Base-by-base conservation (phyloP, 495 filamentous ascomycete genomes). In the Tuber calosporum region DNA sequence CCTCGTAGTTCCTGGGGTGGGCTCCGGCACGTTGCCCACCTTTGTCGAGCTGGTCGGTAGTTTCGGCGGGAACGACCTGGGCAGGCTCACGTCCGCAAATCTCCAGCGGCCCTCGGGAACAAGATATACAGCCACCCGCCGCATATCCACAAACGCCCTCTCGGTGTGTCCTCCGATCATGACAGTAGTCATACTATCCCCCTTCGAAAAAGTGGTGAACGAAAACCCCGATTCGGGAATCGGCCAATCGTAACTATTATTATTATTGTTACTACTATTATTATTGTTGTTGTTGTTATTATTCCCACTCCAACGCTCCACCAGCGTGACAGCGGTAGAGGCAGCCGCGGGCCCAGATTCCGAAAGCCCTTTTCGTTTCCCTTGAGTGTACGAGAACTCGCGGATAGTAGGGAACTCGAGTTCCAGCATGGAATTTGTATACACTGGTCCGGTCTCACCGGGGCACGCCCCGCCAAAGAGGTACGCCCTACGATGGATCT, bases 91-190 rank as follows among this genome's bases (percentile, higher is more conserved):
- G 1, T 85, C 85, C 8, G 94, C 83, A 81, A 95, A 97, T 53
- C 86, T 88, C 94, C 94, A 98, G 72, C 87, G 91, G 76, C 92
- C 89, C 76, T 96, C 90, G 5, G 94, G 94, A 26, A 96, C 84
- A 38, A 88, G 92, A 84, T 93, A 97, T 1, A 98, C 83, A 0
- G 94, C 94, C 13, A 94, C 87, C 73, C 93, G 91, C 42, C 91
- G 93, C 91, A 96, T 97, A 81, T 97, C 96, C 80, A 97, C 88
- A 77, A 97, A 97, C 0, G 93, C 94, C 20, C 84, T 78, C 75
- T 88, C 84, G 0, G 93, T 97, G 81, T 97, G 92, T 0, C 94
- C 94, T 19, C 94, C 94, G 58, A 97, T 84, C 20, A 98, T 83
- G 9, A 97, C 88, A 70, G 91, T 94, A 70, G 89, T 89, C 79